Conservation (phyloP, 768 basidiomycete species). For the Trametes cubensis region DNA sequence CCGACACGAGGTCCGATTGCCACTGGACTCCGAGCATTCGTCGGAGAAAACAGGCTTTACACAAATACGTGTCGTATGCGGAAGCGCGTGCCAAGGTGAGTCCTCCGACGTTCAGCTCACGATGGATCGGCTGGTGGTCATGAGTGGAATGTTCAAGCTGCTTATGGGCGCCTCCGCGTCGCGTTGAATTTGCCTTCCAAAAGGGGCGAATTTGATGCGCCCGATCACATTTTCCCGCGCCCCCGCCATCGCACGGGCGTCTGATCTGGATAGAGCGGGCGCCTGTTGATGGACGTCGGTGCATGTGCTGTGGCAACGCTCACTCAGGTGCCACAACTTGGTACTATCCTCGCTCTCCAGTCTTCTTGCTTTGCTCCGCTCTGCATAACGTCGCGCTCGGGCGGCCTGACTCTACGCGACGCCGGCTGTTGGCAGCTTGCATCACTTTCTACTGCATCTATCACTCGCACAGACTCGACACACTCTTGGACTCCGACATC, state of each 20-base stretch:
- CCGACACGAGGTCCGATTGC: constrained; percentile 9
- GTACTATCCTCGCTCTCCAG: not conserved
- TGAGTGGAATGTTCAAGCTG: too few species aligned
- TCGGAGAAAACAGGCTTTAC: not conserved
- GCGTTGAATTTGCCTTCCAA: not conserved
- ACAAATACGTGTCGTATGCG: not conserved
- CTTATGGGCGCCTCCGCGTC: too few species aligned
- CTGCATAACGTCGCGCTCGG: not conserved
- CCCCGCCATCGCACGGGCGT: constrained; percentile 9
- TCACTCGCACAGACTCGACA: not conserved
- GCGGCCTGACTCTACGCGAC: not conserved
- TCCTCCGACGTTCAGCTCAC: too few species aligned
- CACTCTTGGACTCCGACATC: constrained; percentile 2
- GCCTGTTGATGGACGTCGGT: not conserved
- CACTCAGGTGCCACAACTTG: not conserved
- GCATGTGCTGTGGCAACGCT: not conserved
- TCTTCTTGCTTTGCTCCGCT: constrained; percentile 2
- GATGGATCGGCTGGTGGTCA: too few species aligned
- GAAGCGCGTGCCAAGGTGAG: not conserved
- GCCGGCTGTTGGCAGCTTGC: constrained; percentile 1
- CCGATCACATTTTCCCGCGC: constrained; percentile 13
- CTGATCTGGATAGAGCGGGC: not conserved
- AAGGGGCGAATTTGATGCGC: constrained; percentile 8
- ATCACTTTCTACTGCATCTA: constrained; percentile 3
- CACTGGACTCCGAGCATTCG: not conserved